phyloP scores from a whole-genome alignment of 345 rosid species.

The rapeseed (Brassica napus) region Da-Ae NC_063445.1:11765501-11766000 shows the following conservation, averaged over 20 bases:
- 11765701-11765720: background rate
- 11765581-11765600: background rate
- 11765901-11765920: background rate
- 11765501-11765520: background rate
- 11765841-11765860: background rate
- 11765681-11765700: background rate
- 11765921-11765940: background rate
- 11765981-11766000: background rate
- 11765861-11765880: background rate
- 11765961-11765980: background rate
- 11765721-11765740: background rate
- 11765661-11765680: background rate
- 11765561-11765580: background rate
- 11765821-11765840: background rate
- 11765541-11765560: background rate
- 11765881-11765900: background rate
- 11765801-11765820: background rate
- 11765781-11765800: background rate
- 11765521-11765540: background rate
- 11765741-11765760: background rate
- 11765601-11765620: background rate
- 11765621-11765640: background rate
- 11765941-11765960: background rate
- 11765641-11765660: background rate
- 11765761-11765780: background rate